Conservation (phyloP, 495 filamentous ascomycete genomes). For the Penicillium psychrofluorescens region DNA sequence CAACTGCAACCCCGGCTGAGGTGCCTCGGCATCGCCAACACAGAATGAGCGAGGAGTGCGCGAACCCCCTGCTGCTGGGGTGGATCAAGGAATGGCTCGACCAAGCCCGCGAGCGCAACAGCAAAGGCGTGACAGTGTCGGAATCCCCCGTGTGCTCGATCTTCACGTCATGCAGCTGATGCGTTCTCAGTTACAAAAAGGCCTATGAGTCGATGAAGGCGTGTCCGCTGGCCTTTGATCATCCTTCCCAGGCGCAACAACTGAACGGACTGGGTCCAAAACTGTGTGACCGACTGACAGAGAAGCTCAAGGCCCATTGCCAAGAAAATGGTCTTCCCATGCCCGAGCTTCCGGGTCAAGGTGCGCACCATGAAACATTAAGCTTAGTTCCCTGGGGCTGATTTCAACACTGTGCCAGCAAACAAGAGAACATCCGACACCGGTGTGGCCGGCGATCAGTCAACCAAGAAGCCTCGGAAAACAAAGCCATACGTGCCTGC, state of each 20-base stretch:
- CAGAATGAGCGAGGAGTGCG: constrained; percentile 43
- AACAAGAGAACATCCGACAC: constrained; percentile 41
- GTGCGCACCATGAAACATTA: constrained; percentile 8
- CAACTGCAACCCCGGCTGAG: neutral
- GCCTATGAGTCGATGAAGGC: constrained; percentile 76
- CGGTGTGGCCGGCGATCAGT: constrained; percentile 23
- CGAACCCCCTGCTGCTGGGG: constrained; percentile 66
- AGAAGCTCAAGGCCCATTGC: constrained; percentile 61
- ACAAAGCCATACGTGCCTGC: constrained; percentile 64
- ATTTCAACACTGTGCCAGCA: constrained; percentile 1
- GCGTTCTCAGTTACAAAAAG: constrained; percentile 54
- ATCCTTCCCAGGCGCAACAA: constrained; percentile 67
- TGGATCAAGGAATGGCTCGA: constrained; percentile 82
- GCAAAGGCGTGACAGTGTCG: constrained; percentile 57
- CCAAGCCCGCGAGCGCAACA: constrained; percentile 60
- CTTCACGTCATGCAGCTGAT: constrained; percentile 5
- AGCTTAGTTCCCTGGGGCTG: no score
- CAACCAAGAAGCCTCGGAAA: constrained; percentile 60
- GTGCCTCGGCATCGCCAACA: neutral
- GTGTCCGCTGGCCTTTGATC: constrained; percentile 65
- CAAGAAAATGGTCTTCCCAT: constrained; percentile 61
- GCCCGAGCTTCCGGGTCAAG: constrained; percentile 48
- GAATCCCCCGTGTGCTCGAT: constrained; percentile 9
- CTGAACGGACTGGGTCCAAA: constrained; percentile 67
- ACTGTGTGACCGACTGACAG: constrained; percentile 62